A percentile compares a stretch with the other conserved stretches of the same genome.
Conservation (phyloP, 2,329 filamentous ascomycete genomes). For the Fusarium metavorans region DNA sequence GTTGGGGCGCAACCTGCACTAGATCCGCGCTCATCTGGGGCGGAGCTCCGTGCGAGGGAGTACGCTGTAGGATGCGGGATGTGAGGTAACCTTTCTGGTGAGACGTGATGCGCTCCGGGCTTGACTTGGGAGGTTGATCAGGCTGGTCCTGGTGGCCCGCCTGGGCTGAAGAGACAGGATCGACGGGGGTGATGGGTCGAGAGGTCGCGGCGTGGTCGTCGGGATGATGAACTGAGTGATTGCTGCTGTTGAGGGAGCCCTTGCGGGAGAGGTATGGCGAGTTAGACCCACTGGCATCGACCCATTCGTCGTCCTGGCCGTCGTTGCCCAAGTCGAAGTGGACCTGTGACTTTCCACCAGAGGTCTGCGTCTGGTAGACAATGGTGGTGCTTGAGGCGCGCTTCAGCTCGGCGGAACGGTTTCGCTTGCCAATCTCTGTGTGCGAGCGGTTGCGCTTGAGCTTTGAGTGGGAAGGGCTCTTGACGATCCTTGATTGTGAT, state of each 20-base stretch:
- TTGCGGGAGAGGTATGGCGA: slow-evolving; percentile 66
- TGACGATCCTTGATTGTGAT: slow-evolving; percentile 56
- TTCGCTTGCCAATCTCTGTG: slow-evolving; percentile 60
- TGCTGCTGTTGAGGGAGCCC: slow-evolving; percentile 63
- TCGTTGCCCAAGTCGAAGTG: slow-evolving; percentile 73
- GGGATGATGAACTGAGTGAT: slow-evolving; percentile 55
- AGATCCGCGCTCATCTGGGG: slow-evolving; percentile 73
- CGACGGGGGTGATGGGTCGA: slow-evolving; percentile 51
- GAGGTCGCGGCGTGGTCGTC: slow-evolving; percentile 54
- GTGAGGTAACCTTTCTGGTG: slow-evolving; percentile 76
- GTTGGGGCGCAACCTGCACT: slow-evolving; percentile 55
- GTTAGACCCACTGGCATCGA: slow-evolving; percentile 73
- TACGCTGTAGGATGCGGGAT: slow-evolving; percentile 74
- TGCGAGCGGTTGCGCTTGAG: slow-evolving; percentile 49
- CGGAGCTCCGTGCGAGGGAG: slow-evolving; percentile 70
- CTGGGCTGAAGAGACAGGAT: slow-evolving; percentile 28
- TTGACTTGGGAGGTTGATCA: slow-evolving; percentile 35
- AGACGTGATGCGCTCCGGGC: slow-evolving; percentile 55
- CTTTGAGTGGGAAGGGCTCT: slow-evolving; percentile 64
- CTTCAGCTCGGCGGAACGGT: slow-evolving; percentile 67
- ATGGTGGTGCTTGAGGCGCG: slow-evolving; percentile 64
- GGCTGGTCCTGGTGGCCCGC: slow-evolving; percentile 18
- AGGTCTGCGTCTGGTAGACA: slow-evolving; percentile 57
- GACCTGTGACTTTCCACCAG: slow-evolving; percentile 63
- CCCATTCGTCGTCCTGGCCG: slow-evolving; percentile 70